Percentiles rank a stretch among this genome's conserved stretches.
Evolutionary conservation across 306 rosid species (phyloP).

Genomic region (Sesbania bispinosa): DNA sequence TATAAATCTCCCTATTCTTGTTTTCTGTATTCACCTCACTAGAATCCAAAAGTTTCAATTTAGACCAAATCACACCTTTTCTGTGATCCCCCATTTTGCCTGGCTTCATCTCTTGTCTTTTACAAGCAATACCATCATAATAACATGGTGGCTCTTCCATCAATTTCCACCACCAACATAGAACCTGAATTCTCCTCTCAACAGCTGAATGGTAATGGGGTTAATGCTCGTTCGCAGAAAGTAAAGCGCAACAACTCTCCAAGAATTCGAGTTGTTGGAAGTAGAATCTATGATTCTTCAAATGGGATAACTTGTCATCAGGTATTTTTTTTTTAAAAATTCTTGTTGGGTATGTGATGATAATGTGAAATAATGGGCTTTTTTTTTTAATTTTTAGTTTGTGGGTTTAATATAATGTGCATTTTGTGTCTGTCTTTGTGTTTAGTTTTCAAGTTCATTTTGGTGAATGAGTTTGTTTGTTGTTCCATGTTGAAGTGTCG

Average conservation of each 20-base stretch:
- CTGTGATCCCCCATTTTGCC: too few relatives aligned
- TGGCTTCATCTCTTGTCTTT: too few relatives aligned
- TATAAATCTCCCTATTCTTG: too few relatives aligned
- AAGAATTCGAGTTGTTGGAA: slow-evolving; percentile 42
- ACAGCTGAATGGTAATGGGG: not conserved
- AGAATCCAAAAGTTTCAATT: too few relatives aligned
- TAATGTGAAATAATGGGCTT: too few relatives aligned
- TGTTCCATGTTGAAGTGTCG: slow-evolving; percentile 53
- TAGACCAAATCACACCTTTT: too few relatives aligned
- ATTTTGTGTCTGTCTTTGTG: not conserved
- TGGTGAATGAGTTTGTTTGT: not conserved
- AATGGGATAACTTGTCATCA: slow-evolving; percentile 69
- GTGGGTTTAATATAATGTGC: not conserved
- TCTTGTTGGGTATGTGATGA: too few relatives aligned
- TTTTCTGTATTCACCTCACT: too few relatives aligned
- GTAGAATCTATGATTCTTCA: slow-evolving; percentile 51
- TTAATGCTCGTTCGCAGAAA: not conserved
- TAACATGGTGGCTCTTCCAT: too few relatives aligned
- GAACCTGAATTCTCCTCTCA: not conserved
- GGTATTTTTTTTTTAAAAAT: slow-evolving; percentile 18
- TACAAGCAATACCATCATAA: too few relatives aligned
- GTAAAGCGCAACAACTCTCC: slow-evolving; percentile 34
- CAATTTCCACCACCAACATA: not conserved
- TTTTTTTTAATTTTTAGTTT: too few relatives aligned
- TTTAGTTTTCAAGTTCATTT: not conserved